These are phyloP conservation scores for Schwanniomyces etchellsii DNA, from an alignment of 1,139 yeast species.

Conservation along the genomic window DNA sequence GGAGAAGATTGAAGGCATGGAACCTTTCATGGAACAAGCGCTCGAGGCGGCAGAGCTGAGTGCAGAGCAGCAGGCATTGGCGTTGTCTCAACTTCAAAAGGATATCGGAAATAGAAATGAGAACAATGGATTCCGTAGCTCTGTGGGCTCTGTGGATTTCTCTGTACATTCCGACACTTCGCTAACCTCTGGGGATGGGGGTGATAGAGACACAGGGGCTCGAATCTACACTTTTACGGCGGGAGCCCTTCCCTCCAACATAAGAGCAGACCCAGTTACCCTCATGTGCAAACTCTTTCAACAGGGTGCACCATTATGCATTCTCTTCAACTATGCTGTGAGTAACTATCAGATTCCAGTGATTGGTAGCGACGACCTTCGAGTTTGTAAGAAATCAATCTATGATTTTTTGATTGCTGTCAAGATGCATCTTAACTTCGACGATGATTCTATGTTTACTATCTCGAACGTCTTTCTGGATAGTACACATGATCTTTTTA, in stretches of 20 bases:
- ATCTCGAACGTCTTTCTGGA: slow-evolving; percentile 86
- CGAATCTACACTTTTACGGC: slow-evolving; percentile 60
- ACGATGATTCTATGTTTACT: slow-evolving; percentile 76
- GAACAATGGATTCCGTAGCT: slow-evolving; percentile 21
- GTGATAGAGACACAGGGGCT: slow-evolving; percentile 12
- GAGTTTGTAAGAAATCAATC: slow-evolving; percentile 82
- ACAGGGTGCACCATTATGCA: slow-evolving; percentile 89
- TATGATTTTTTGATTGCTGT: slow-evolving; percentile 89
- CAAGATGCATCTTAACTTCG: slow-evolving; percentile 65
- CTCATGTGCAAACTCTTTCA: slow-evolving; percentile 85
- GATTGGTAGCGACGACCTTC: slow-evolving; percentile 69
- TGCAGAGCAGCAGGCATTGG: slow-evolving; percentile 69
- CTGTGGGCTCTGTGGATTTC: slow-evolving; percentile 21
- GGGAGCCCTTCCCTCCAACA: slow-evolving; percentile 69
- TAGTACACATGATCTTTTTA: slow-evolving; percentile 70
- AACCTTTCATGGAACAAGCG: slow-evolving; percentile 61
- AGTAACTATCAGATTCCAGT: slow-evolving; percentile 42
- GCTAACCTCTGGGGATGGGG: slow-evolving; percentile 8
- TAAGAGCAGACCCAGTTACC: slow-evolving; percentile 86
- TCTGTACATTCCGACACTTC: slow-evolving; percentile 21
- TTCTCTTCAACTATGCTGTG: slow-evolving; percentile 61
- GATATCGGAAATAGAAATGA: slow-evolving; percentile 9
- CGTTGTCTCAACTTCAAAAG: slow-evolving; percentile 35
- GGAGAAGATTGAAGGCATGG: slow-evolving; percentile 62
- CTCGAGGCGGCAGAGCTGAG: slow-evolving; percentile 52